Percentiles rank a stretch among this genome's conserved stretches.
phyloP scores from a whole-genome alignment of 495 filamentous ascomycete genomes.

The Pyrenula massariospora region DNA sequence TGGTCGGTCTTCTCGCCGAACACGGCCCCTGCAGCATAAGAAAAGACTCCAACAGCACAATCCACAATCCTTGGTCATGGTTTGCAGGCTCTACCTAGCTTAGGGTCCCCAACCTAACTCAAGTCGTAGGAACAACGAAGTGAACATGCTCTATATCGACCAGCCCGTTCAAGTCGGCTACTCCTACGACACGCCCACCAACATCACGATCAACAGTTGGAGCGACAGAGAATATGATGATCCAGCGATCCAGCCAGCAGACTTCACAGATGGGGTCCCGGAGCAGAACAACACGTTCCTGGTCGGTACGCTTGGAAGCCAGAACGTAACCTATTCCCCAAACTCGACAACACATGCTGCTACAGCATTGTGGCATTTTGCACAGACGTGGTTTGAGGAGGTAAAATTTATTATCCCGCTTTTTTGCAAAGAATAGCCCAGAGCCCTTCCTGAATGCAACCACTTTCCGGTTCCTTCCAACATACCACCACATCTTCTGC shows the following conservation, averaged over 20 bases:
- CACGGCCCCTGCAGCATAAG: constrained; percentile 51
- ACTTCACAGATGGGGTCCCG: constrained; percentile 23
- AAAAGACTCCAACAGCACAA: constrained; percentile 35
- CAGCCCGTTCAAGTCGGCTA: constrained; percentile 54
- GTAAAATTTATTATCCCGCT: background rate
- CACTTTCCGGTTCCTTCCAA: too few relatives aligned
- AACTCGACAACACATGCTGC: constrained; percentile 42
- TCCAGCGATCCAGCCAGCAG: background rate
- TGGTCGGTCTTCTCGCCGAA: constrained; percentile 53
- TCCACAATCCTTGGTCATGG: constrained; percentile 11
- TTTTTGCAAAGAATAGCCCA: constrained; percentile 50
- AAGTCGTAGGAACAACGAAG: constrained; percentile 42
- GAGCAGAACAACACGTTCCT: constrained; percentile 41
- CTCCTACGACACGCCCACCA: constrained; percentile 37
- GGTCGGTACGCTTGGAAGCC: constrained; percentile 42
- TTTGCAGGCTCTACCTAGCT: constrained; percentile 20
- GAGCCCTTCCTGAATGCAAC: too few relatives aligned
- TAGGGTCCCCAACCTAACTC: constrained; percentile 17
- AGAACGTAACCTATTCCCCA: constrained; percentile 37
- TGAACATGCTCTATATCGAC: constrained; percentile 53
- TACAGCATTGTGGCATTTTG: constrained; percentile 44
- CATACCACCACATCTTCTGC: too few relatives aligned
- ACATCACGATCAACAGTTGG: constrained; percentile 6
- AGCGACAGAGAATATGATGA: constrained; percentile 25
- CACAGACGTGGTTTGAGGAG: constrained; percentile 47